Evolutionary conservation across 495 filamentous ascomycete species (phyloP).

Genomic region (Oleoguttula mirabilis): DNA sequence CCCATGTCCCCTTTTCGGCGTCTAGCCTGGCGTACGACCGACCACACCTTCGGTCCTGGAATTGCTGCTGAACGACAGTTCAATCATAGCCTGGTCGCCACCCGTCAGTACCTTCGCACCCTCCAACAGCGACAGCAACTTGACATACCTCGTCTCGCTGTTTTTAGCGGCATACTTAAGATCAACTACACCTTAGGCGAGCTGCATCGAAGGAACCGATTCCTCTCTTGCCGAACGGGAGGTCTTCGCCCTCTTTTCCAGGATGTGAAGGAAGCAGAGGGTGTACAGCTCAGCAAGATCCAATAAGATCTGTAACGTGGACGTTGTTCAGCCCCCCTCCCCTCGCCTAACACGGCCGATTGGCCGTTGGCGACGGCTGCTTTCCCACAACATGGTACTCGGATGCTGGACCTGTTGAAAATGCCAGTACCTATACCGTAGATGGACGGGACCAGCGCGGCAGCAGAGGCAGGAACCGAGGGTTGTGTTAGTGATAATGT

Average conservation of each 20-base stretch:
- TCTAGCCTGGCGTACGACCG: slow-evolving; percentile 32
- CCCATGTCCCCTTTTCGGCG: slow-evolving; percentile 24
- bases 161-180: slow-evolving; percentile 25
- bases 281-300: slow-evolving; percentile 33
- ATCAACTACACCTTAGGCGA: slow-evolving; percentile 30
- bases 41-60: slow-evolving; percentile 25
- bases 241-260: slow-evolving; percentile 16
- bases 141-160: slow-evolving; percentile 26
- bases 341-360: slow-evolving; percentile 29
- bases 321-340: slow-evolving; percentile 37
- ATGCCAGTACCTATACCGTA: slow-evolving; percentile 37
- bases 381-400: slow-evolving; percentile 28
- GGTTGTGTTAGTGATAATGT: slow-evolving; percentile 34
- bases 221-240: slow-evolving; percentile 34
- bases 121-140: slow-evolving; percentile 28
- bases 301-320: slow-evolving; percentile 35
- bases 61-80: slow-evolving; percentile 32
- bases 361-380: slow-evolving; percentile 24
- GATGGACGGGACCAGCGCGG: slow-evolving; percentile 35
- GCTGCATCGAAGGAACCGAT: slow-evolving; percentile 38
- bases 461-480: slow-evolving; percentile 24
- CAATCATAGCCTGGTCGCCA: slow-evolving; percentile 24
- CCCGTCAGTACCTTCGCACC: slow-evolving; percentile 24
- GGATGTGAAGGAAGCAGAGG: slow-evolving; percentile 15
- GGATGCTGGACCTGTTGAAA: slow-evolving; percentile 33